phyloP scores from a whole-genome alignment of 116 monocot species.

The Cymodocea nodosa region DNA sequence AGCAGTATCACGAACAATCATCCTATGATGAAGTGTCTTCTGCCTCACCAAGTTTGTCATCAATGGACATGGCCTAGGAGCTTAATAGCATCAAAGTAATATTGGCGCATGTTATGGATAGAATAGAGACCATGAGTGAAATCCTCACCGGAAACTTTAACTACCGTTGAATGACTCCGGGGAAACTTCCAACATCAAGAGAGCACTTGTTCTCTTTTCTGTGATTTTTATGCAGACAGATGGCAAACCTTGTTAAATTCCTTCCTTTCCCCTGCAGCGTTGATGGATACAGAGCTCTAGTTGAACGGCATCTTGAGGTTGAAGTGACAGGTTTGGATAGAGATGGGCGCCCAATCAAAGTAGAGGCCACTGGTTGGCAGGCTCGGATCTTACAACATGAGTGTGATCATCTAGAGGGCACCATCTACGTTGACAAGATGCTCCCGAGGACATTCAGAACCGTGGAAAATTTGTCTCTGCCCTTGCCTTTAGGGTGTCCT shows the following conservation, averaged over 20 bases:
- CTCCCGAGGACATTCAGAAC: constrained; percentile 77
- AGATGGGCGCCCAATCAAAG: constrained; percentile 46
- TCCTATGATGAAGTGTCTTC: no score
- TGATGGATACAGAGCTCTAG: constrained; percentile 76
- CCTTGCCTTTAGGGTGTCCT: constrained; percentile 58
- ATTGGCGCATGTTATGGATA: no score
- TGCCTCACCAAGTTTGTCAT: no score
- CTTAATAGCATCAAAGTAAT: no score
- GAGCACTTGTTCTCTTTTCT: neutral
- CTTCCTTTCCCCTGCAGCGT: constrained; percentile 29
- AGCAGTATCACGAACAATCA: no score
- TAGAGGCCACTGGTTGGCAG: constrained; percentile 79
- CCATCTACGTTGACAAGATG: constrained; percentile 81
- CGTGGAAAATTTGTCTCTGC: constrained; percentile 68
- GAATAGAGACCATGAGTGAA: no score
- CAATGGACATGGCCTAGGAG: no score
- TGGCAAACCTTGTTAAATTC: neutral
- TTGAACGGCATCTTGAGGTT: constrained; percentile 80
- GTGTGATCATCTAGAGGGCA: constrained; percentile 89
- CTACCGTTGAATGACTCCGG: no score
- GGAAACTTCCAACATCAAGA: no score
- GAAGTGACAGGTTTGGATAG: constrained; percentile 75
- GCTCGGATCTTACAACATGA: constrained; percentile 91
- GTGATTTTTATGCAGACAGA: neutral
- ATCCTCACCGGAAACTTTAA: no score